Evolutionary conservation across 2,329 filamentous ascomycete genomes (phyloP).

Genomic region (Ceratocystis alfenasii): DNA sequence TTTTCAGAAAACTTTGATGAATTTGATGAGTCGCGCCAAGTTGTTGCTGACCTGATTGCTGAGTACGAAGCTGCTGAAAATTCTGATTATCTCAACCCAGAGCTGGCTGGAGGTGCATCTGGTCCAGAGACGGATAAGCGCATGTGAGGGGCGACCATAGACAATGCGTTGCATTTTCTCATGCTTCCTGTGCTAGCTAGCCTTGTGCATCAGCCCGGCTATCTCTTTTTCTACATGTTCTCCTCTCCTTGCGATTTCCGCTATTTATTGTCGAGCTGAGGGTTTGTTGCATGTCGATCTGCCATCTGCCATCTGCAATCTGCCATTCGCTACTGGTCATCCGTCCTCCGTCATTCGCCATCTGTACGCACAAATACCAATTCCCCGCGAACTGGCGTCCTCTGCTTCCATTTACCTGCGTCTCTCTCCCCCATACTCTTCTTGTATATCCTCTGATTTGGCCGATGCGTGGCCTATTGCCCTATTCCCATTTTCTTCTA

Average conservation of each 20-base stretch:
- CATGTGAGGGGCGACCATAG: slow-evolving; percentile 10
- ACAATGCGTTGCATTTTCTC: not conserved
- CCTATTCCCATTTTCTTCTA: not conserved
- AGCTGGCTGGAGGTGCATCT: slow-evolving; percentile 38
- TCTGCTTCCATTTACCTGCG: not conserved
- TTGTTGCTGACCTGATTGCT: slow-evolving; percentile 78
- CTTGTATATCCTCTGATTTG: not conserved
- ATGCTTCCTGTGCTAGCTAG: not conserved
- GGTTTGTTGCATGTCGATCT: not conserved
- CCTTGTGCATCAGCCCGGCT: too few relatives aligned
- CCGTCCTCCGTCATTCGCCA: too few relatives aligned
- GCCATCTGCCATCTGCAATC: not conserved
- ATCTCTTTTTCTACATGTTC: not conserved
- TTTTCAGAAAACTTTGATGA: slow-evolving; percentile 86
- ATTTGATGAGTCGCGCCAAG: slow-evolving; percentile 87
- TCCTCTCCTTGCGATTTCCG: not conserved
- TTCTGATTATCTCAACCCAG: slow-evolving; percentile 76
- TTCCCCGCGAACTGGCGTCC: not conserved
- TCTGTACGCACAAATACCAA: not conserved
- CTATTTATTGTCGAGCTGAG: not conserved
- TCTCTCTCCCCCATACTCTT: too few relatives aligned
- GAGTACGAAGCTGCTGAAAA: slow-evolving; percentile 95
- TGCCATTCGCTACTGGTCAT: too few relatives aligned
- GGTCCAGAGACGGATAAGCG: slow-evolving; percentile 19
- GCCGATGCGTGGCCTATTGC: not conserved